Percentiles rank a stretch among this genome's conserved stretches.
Conservation (phyloP, 129 eudicot genomes). For the Escallonia herrerae region DNA sequence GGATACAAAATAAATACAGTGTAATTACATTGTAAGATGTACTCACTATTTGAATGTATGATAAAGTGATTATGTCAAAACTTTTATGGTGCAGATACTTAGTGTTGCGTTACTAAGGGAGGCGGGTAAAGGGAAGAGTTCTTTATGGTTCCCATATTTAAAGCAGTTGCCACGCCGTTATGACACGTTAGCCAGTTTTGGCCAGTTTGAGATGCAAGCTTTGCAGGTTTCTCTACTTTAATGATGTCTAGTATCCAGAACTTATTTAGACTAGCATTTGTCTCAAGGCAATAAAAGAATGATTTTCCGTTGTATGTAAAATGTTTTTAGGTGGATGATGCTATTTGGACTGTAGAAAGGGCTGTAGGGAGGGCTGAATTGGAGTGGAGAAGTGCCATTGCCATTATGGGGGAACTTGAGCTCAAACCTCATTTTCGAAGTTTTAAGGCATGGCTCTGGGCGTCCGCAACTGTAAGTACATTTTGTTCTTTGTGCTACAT, state of each 20-base stretch:
- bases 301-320: slow-evolving; percentile 25
- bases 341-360: slow-evolving; percentile 78
- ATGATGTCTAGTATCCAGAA: not conserved
- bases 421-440: slow-evolving; percentile 54
- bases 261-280: not conserved
- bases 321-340: slow-evolving; percentile 74
- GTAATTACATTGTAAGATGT: not conserved
- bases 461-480: slow-evolving; percentile 80
- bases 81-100: slow-evolving; percentile 41
- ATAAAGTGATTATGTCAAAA: not conserved
- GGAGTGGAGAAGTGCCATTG: slow-evolving; percentile 58
- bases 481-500: not conserved
- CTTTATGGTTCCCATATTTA: slow-evolving; percentile 77
- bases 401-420: slow-evolving; percentile 49
- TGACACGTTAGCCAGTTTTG: slow-evolving; percentile 67
- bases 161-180: slow-evolving; percentile 69
- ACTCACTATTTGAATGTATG: not conserved
- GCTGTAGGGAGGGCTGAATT: slow-evolving; percentile 46
- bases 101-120: slow-evolving; percentile 59
- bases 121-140: slow-evolving; percentile 52
- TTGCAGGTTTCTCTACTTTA: slow-evolving; percentile 53
- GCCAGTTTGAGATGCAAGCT: slow-evolving; percentile 64
- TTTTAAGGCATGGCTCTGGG: slow-evolving; percentile 95
- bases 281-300: slow-evolving; percentile 5
- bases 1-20: not conserved